Evolutionary conservation across 2,329 filamentous ascomycete species (phyloP).

Genomic region (Penicillium brasilianum): DNA sequence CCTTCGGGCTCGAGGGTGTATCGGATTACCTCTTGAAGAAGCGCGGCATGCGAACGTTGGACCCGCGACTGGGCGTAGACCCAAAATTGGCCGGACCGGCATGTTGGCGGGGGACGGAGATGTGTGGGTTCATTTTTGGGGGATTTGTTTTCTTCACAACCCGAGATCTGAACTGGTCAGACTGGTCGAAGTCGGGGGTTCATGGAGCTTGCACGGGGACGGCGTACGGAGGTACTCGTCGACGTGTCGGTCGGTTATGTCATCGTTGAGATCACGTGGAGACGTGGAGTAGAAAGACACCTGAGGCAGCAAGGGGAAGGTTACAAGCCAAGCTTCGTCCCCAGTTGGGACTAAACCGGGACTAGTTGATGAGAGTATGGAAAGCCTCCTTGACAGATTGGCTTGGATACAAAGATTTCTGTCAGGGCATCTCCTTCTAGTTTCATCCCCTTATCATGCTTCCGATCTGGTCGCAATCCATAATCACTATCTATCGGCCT

Average conservation of each 20-base stretch:
- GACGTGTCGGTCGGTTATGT: constrained; percentile 27
- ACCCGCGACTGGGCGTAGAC: constrained; percentile 56
- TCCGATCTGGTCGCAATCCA: not conserved
- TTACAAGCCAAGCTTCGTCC: not conserved
- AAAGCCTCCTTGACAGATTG: not conserved
- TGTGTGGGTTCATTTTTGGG: constrained; percentile 65
- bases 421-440: not conserved
- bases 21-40: constrained; percentile 65
- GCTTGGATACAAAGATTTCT: not conserved
- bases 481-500: not conserved
- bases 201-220: constrained; percentile 5
- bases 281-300: not conserved
- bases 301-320: constrained; percentile 6
- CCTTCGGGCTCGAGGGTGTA: not conserved
- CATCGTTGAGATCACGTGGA: constrained; percentile 15
- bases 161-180: constrained; percentile 5
- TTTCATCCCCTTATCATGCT: not conserved
- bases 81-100: constrained; percentile 60
- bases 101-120: constrained; percentile 64
- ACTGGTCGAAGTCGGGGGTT: constrained; percentile 21
- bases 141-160: constrained; percentile 12
- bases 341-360: not conserved
- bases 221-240: constrained; percentile 4
- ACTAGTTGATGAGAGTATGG: not conserved
- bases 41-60: constrained; percentile 64